Base-by-base conservation (phyloP, 1,284 basidiomycete genomes). In the Ustilago esculenta region DNA sequence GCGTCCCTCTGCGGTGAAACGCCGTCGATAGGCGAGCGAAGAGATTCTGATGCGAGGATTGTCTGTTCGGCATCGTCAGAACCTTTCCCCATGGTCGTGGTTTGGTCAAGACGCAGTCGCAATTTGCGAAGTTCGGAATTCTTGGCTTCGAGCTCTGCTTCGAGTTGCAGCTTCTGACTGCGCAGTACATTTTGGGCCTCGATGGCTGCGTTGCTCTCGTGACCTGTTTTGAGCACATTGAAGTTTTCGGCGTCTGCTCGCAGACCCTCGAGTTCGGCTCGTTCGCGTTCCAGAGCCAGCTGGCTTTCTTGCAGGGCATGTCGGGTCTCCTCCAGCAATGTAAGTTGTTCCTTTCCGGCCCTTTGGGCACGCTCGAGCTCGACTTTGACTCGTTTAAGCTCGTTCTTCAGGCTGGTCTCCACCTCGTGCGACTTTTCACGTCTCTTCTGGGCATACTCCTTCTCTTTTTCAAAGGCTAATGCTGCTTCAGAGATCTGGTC, bases 221-320 rank as follows among this genome's bases (percentile, higher is more conserved):
- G 53, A 36, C 60, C 67, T 23, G 49, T 60, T 39, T 66, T 65
- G 47, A 71, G 61, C 32, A 58, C 59, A 7, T 61, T 65, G 43
- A 66, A 61, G 55, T 71, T 61, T 30, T 71, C 57, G 20, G 58
- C 61, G 27, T 96, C 93, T 27, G 86, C 85, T 55, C 94, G 86
- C 49, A 96, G 83, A 3, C 85, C 85, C 84, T 98, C 94, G 21
- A 97, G 90, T 81, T 98, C 95, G 9, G 90, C 91, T 47, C 91
- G 85, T n/a, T 94, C 91, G 76, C 89, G 90, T 83, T 98, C 94
- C 15, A 97, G 85, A 2, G 93, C 91, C 32, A 88, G 85, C n/a
- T 89, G 90, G 74, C 90, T 92, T 84, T 97, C 94, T 63, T 90
- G 85, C 37, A 97, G 84, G 1, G 94, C 95, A 63, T 90, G 90